Evolutionary conservation across 106 monocot species (phyloP), one percentile per base, ranked within the genome.

Genomic region (Platanthera zijinensis): DNA sequence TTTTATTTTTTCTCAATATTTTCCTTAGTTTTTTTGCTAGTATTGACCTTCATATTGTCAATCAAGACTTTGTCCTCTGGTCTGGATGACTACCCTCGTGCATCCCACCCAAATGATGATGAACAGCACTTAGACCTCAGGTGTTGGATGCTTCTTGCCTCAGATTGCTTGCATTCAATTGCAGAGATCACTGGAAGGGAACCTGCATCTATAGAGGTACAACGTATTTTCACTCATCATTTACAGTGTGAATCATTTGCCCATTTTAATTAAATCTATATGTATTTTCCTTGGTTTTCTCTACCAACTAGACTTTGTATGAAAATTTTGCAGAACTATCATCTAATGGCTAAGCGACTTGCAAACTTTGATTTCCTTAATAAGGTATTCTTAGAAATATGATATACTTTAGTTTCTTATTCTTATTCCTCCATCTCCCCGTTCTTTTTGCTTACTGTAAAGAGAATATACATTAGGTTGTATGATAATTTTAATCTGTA

Each of bases 61-160:
- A 39, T 74, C 19, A 72, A 99, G 97, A 88, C 92, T 51, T 62
- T 99, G 75, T 80, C 88, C 74, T 99, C 94, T 82, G 97, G 97
- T 30, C 81, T 99, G 68, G 97, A 99, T 87, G 97, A 99, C 80
- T 94, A 90, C 81, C 97, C 97, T 67, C 94, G 97, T 57, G 94
- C 97, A 79, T 99, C 97, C 10, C 97, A 99, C 77, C 97, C 97
- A 48, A 90, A 80, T 84, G 89, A 90, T 45, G 88, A 92, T 53
- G 97, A 99, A 81, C 89, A 85, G 53, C 97, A 99, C 78, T 73
- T 99, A 48, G 97, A 99, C 71, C 80, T 99, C 50, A 87, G 92
- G 76, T 99, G 92, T 79, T 99, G 97, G 97, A 99, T 99, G 94
- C 86, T 89, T 80, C 91, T 99, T 76, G 94, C 94, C 68, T 83